Evolutionary conservation across 768 basidiomycete genomes (phyloP), one percentile per base, ranked within the genome.

Genomic region (Pholiota molesta): DNA sequence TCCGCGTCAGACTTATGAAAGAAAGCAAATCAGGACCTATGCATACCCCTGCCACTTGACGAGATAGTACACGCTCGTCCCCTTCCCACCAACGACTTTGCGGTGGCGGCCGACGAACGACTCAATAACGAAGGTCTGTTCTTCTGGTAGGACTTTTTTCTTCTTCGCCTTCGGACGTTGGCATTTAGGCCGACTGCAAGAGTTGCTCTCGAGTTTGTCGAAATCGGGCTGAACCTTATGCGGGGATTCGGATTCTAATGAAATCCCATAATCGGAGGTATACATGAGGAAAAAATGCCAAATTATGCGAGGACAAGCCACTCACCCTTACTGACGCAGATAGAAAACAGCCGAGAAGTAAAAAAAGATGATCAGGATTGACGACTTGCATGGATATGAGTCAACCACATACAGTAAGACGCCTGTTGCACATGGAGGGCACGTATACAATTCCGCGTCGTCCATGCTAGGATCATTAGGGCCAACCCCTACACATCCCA

Each of bases 401-500:
- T 52, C 61, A 61, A 13, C 57, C 14, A 71, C 78, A 37, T 59
- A 79, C 79, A 65, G 67, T 13, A 54, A 11, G 19, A 63, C 31
- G 10, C 66, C 66, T 2, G 62, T 67, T 35, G 55, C 56, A 66
- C 84, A 86, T 8, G 73, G 66, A 14, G 81, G 84, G 62, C 84
- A 86, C 16, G 66, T 62, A 61, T 81, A 84, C 31, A 66, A 60
- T 33, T 65, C 66, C 11, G 68, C 70, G 0, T 64, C 64, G 39
- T 72, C 69, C 29, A 81, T 59, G n/a, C 81, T 73, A 1, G 68
- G 58, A 62, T 86, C 83, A 0, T 66, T 70, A 2, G 69, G 47
- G 13, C 52, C 58, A 40, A 85, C 70, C 16, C 78, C 83, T 28
- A 79, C 78, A 59, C 84, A 86, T 6, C 81, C 84, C 58, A 79